Percentiles rank a stretch among this genome's conserved stretches.
These are phyloP conservation scores for Kuraishia capsulata DNA, from an alignment of 805 yeast species.

Conservation along the genomic window DNA sequence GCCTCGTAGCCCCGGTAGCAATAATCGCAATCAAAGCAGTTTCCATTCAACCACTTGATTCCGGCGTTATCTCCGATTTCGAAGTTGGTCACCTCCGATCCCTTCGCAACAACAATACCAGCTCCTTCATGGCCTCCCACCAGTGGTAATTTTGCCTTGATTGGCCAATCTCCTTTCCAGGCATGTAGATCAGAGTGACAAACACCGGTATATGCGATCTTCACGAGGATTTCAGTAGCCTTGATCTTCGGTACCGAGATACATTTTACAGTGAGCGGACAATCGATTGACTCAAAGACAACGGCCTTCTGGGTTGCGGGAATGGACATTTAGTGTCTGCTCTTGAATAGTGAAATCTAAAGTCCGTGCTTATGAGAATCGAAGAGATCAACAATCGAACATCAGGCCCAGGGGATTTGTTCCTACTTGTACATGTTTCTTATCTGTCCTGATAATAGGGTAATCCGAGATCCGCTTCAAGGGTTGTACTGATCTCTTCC, in stretches of 20 bases:
- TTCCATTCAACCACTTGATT: constrained; percentile 74
- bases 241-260: constrained; percentile 76
- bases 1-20: constrained; percentile 63
- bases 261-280: constrained; percentile 57
- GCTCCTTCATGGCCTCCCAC: constrained; percentile 93
- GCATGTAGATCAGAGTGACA: constrained; percentile 94
- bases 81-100: constrained; percentile 59
- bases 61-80: constrained; percentile 79
- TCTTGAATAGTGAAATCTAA: too few species aligned
- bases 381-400: too few species aligned
- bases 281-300: constrained; percentile 57
- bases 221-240: constrained; percentile 68
- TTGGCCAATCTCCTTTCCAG: constrained; percentile 92
- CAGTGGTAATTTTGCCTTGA: constrained; percentile 61
- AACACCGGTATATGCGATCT: constrained; percentile 83
- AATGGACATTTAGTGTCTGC: constrained; percentile 15
- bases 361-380: too few species aligned
- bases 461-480: too few species aligned
- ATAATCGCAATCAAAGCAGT: constrained; percentile 70
- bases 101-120: constrained; percentile 74
- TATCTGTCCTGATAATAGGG: too few species aligned
- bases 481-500: too few species aligned
- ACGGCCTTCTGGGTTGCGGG: constrained; percentile 69
- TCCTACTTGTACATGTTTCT: too few species aligned
- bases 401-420: too few species aligned